These are phyloP conservation scores for Phytophthora litchii DNA, from an alignment of 352 stramenopile species.

Conservation along the genomic window DNA sequence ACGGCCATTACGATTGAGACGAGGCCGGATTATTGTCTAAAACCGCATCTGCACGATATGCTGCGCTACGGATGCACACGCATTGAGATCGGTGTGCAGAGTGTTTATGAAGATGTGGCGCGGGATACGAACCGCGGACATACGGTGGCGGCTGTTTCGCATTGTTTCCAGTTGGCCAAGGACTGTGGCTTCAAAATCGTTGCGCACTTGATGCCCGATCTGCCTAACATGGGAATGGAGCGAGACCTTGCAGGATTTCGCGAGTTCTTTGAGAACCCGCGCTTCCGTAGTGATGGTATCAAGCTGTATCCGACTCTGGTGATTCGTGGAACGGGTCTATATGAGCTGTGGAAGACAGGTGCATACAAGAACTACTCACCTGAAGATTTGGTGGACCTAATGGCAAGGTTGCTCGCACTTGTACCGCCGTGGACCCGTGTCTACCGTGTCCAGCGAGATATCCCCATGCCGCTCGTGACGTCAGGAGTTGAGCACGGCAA, in stretches of 20 bases:
- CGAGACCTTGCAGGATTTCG: constrained; percentile 94
- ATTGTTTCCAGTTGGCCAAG: constrained; percentile 85
- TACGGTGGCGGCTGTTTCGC: constrained; percentile 91
- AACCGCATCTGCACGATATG: constrained; percentile 97
- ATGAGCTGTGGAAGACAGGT: constrained; percentile 98
- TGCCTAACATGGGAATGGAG: constrained; percentile 97
- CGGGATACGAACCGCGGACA: constrained; percentile 94
- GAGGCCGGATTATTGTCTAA: constrained; percentile 96
- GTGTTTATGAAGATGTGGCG: constrained; percentile 95
- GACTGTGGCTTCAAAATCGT: constrained; percentile 99
- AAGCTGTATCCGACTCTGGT: constrained; percentile 98
- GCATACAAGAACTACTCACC: constrained; percentile 91
- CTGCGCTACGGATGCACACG: constrained; percentile 96
- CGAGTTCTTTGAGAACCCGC: constrained; percentile 97
- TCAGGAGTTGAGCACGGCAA: constrained; percentile 97
- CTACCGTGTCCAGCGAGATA: constrained; percentile 97
- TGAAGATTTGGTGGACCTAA: constrained; percentile 91
- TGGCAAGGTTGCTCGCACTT: constrained; percentile 91
- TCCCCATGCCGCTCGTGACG: constrained; percentile 97
- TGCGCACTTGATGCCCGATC: constrained; percentile 98
- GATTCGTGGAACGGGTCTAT: constrained; percentile 96
- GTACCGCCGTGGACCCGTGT: constrained; percentile 96
- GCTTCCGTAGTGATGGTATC: constrained; percentile 94
- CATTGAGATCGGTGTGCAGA: constrained; percentile 98
- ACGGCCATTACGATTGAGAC: constrained; percentile 98